Evolutionary conservation across 441 rosid species (phyloP).

Genomic region (Populus hybrid): DNA sequence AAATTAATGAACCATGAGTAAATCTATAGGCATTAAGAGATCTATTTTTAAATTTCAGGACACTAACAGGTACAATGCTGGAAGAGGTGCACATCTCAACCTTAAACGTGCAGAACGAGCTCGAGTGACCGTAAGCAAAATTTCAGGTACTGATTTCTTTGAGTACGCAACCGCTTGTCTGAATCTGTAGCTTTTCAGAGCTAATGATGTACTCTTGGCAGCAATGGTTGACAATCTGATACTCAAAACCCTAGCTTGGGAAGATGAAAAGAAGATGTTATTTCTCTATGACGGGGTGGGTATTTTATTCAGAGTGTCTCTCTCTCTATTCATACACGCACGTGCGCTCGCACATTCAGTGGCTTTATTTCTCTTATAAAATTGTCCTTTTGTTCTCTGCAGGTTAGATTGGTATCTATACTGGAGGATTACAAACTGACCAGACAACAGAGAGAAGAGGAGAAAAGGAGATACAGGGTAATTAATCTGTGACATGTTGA

Average conservation of each 20-base stretch:
- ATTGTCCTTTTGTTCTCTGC: slow-evolving; percentile 17
- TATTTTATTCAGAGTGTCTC: slow-evolving; percentile 14
- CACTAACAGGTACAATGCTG: slow-evolving; percentile 82
- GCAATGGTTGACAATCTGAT: slow-evolving; percentile 77
- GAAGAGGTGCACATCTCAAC: slow-evolving; percentile 88
- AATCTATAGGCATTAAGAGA: background rate
- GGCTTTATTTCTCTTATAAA: slow-evolving; percentile 1
- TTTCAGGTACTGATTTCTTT: slow-evolving; percentile 54
- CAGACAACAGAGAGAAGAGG: slow-evolving; percentile 80
- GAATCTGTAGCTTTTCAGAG: background rate
- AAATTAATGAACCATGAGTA: slow-evolving; percentile 6
- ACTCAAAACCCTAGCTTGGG: slow-evolving; percentile 68
- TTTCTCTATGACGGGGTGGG: slow-evolving; percentile 95
- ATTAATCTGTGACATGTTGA: background rate
- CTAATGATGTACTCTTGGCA: slow-evolving; percentile 34
- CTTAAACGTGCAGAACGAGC: slow-evolving; percentile 93
- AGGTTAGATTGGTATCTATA: slow-evolving; percentile 79
- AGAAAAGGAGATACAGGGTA: slow-evolving; percentile 88
- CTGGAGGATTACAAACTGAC: slow-evolving; percentile 85
- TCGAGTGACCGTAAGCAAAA: slow-evolving; percentile 63
- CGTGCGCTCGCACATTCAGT: background rate
- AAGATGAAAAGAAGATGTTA: slow-evolving; percentile 58
- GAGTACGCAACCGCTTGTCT: background rate
- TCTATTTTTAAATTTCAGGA: slow-evolving; percentile 49
- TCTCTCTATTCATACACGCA: too few species aligned